Percentiles rank a stretch among this genome's conserved stretches.
Conservation (phyloP, 306 rosid genomes). For the Hylodesmum podocarpum region DNA sequence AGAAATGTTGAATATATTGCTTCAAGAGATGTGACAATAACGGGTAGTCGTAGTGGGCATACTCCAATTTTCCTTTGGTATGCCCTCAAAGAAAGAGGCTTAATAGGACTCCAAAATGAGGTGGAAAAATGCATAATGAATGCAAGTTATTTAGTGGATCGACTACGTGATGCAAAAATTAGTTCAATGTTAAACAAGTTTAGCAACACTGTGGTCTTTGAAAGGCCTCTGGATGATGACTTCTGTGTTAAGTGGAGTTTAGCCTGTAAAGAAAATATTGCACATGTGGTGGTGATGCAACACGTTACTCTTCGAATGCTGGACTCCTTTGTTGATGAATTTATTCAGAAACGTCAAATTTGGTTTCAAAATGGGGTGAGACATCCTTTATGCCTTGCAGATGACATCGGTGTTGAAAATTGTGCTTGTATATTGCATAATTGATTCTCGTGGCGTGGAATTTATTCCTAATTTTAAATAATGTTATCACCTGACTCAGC, state of each 20-base stretch:
- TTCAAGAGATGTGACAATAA: constrained; percentile 73
- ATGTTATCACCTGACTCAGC: too few relatives aligned
- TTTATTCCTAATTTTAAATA: too few relatives aligned
- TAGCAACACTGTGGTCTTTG: constrained; percentile 48
- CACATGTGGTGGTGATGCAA: constrained; percentile 39
- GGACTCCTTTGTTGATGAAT: constrained; percentile 6
- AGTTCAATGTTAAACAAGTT: not conserved
- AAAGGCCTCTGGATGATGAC: constrained; percentile 58
- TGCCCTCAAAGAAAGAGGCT: constrained; percentile 60
- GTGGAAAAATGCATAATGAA: constrained; percentile 64
- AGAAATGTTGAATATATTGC: constrained; percentile 61
- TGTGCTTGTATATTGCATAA: constrained; percentile 2
- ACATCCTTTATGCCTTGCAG: not conserved
- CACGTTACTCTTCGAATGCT: constrained; percentile 9
- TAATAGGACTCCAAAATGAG: constrained; percentile 59
- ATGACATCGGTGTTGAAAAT: not conserved
- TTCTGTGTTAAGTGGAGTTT: constrained; percentile 59
- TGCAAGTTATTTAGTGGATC: constrained; percentile 19
- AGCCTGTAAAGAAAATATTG: constrained; percentile 62
- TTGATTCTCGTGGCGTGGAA: not conserved
- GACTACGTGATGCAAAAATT: not conserved
- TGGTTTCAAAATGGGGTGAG: not conserved
- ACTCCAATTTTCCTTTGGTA: constrained; percentile 75
- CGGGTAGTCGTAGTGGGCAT: constrained; percentile 73
- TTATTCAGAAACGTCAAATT: not conserved